A percentile compares a stretch with the other conserved stretches of the same genome.
Conservation (phyloP, 306 rosid species). For the Hippophae gyantsensis region DNA sequence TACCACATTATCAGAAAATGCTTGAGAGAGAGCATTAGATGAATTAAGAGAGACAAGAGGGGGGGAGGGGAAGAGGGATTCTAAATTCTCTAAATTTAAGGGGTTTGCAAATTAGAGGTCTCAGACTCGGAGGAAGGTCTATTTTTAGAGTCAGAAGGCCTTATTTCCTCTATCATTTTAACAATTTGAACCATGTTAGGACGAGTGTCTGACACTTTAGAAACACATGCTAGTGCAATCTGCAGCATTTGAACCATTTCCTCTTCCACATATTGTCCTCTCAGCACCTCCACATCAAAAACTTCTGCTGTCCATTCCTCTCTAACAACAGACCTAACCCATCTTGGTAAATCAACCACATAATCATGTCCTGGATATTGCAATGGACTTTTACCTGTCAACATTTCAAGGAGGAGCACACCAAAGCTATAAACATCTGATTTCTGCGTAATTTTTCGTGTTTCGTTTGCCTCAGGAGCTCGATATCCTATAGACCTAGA, state of each 20-base stretch:
- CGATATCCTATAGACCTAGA: slow-evolving; percentile 50
- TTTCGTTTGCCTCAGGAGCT: slow-evolving; percentile 59
- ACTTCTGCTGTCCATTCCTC: slow-evolving; percentile 93
- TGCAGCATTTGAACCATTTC: slow-evolving; percentile 88
- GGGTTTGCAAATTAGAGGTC: slow-evolving; percentile 40
- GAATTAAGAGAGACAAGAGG: neutral
- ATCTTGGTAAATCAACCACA: slow-evolving; percentile 67
- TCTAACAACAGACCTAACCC: slow-evolving; percentile 77
- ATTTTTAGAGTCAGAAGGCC: slow-evolving; percentile 40
- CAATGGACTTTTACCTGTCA: slow-evolving; percentile 57
- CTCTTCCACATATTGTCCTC: slow-evolving; percentile 52
- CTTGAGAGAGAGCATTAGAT: neutral
- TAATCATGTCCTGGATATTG: slow-evolving; percentile 48
- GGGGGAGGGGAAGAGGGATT: neutral
- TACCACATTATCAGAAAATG: neutral
- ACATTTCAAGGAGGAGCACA: slow-evolving; percentile 66
- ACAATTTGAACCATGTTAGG: slow-evolving; percentile 54
- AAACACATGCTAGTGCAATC: slow-evolving; percentile 55
- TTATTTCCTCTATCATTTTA: slow-evolving; percentile 56
- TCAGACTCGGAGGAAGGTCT: slow-evolving; percentile 58
- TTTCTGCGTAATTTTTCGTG: slow-evolving; percentile 48
- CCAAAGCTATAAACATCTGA: slow-evolving; percentile 77
- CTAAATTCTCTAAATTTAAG: slow-evolving; percentile 16
- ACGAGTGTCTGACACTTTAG: slow-evolving; percentile 49
- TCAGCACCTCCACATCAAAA: slow-evolving; percentile 61